Evolutionary conservation across 1,139 yeast species (phyloP).

Genomic region (Scheffersomyces quercinus): DNA sequence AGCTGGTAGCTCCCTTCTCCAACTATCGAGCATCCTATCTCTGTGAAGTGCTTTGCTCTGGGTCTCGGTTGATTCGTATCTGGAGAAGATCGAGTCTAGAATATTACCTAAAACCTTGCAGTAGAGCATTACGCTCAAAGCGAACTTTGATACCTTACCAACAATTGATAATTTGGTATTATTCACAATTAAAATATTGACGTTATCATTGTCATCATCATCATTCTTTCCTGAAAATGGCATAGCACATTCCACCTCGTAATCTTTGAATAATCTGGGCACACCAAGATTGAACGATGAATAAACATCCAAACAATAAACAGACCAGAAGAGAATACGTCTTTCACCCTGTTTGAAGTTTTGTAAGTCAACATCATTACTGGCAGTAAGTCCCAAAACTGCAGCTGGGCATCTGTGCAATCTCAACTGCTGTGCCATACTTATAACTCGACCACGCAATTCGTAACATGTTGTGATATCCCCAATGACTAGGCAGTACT

Average conservation of each 20-base stretch:
- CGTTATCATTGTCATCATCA: slow-evolving; percentile 45
- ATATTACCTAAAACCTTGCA: slow-evolving; percentile 74
- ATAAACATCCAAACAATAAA: slow-evolving; percentile 75
- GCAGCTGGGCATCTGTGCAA: slow-evolving; percentile 88
- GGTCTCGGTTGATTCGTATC: slow-evolving; percentile 39
- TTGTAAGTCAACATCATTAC: slow-evolving; percentile 49
- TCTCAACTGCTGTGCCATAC: slow-evolving; percentile 85
- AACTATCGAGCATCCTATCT: slow-evolving; percentile 73
- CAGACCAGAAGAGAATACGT: slow-evolving; percentile 81
- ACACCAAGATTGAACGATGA: slow-evolving; percentile 78
- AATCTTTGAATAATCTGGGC: slow-evolving; percentile 75
- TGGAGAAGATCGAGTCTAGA: slow-evolving; percentile 63
- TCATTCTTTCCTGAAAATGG: slow-evolving; percentile 65
- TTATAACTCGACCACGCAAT: slow-evolving; percentile 70
- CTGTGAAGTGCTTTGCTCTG: slow-evolving; percentile 45
- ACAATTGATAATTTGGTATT: slow-evolving; percentile 60
- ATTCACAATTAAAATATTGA: slow-evolving; percentile 58
- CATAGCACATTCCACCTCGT: slow-evolving; percentile 82
- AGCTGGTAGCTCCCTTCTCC: slow-evolving; percentile 73
- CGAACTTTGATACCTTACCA: slow-evolving; percentile 65
- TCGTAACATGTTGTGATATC: slow-evolving; percentile 75
- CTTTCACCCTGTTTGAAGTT: slow-evolving; percentile 75
- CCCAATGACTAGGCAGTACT: slow-evolving; percentile 73
- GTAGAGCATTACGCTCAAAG: slow-evolving; percentile 67
- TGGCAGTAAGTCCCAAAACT: slow-evolving; percentile 51